These are phyloP conservation scores for Alternaria rosae DNA, from an alignment of 2,329 filamentous ascomycete genomes.

Conservation along the genomic window DNA sequence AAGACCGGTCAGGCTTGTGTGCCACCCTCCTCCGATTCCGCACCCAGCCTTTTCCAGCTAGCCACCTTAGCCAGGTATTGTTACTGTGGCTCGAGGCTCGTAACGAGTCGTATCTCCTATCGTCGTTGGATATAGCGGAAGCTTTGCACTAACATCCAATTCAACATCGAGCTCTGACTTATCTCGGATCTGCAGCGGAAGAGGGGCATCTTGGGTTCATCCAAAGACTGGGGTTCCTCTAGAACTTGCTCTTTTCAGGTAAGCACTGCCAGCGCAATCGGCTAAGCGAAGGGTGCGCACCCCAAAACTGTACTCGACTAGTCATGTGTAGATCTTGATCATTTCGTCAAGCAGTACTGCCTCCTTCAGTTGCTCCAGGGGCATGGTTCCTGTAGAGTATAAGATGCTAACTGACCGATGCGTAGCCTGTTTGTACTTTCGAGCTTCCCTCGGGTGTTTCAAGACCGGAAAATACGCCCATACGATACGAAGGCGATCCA, in stretches of 20 bases:
- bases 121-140: background rate
- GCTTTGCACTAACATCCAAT: background rate
- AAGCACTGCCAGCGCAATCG: constrained; percentile 18
- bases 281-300: constrained; percentile 21
- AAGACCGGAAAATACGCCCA: background rate
- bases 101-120: background rate
- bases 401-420: background rate
- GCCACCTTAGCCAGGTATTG: background rate
- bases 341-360: background rate
- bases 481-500: background rate
- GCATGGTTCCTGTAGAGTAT: background rate
- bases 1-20: constrained; percentile 1
- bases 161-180: background rate
- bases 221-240: background rate
- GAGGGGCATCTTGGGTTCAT: constrained; percentile 3
- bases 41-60: background rate
- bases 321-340: background rate
- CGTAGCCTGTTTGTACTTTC: background rate
- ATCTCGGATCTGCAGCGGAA: background rate
- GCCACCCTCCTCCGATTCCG: background rate
- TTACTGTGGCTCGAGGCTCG: background rate
- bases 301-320: constrained; percentile 4
- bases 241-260: constrained; percentile 22
- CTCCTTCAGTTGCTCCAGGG: background rate
- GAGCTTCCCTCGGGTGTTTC: background rate